Evolutionary conservation across 805 yeast genomes (phyloP).

Genomic region (Saccharomyces mikatae): DNA sequence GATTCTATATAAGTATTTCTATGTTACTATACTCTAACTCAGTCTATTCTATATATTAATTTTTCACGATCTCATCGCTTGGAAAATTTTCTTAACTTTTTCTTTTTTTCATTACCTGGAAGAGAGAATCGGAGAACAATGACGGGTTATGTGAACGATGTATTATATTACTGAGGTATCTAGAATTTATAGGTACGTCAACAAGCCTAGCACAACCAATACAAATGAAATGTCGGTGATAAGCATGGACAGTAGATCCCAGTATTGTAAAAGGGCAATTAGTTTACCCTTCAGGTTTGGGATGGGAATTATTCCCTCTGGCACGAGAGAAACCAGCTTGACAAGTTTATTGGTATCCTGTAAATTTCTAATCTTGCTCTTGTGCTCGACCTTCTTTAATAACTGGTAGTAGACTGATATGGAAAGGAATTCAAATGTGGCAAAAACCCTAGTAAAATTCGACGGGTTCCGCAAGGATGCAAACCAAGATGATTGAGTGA

Average conservation of each 20-base stretch:
- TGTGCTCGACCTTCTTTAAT: conserved; percentile 20
- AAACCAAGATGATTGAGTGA: conserved; percentile 2
- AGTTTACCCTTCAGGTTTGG: conserved; percentile 22
- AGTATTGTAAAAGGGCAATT: conserved; percentile 22
- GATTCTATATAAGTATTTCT: neutral
- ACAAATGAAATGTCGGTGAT: conserved; percentile 29
- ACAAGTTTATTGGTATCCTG: conserved; percentile 25
- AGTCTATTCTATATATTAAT: neutral
- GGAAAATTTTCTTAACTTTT: conserved; percentile 1
- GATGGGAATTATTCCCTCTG: conserved; percentile 30
- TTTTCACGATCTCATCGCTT: conserved; percentile 1
- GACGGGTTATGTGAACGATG: neutral
- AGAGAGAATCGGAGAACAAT: neutral
- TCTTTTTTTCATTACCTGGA: neutral
- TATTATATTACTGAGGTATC: conserved; percentile 1
- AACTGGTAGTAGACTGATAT: conserved; percentile 28
- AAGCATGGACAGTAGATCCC: conserved; percentile 30
- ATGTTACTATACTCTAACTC: neutral
- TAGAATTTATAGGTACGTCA: conserved; percentile 13
- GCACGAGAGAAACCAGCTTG: conserved; percentile 25
- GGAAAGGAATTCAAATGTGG: conserved; percentile 29
- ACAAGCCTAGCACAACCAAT: conserved; percentile 24
- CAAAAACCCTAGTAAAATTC: conserved; percentile 29
- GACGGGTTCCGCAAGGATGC: conserved; percentile 15
- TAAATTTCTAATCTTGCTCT: conserved; percentile 20